Base-by-base conservation (phyloP, 371 early-diverging fungal genomes). In the Lichtheimia ornata region DNA sequence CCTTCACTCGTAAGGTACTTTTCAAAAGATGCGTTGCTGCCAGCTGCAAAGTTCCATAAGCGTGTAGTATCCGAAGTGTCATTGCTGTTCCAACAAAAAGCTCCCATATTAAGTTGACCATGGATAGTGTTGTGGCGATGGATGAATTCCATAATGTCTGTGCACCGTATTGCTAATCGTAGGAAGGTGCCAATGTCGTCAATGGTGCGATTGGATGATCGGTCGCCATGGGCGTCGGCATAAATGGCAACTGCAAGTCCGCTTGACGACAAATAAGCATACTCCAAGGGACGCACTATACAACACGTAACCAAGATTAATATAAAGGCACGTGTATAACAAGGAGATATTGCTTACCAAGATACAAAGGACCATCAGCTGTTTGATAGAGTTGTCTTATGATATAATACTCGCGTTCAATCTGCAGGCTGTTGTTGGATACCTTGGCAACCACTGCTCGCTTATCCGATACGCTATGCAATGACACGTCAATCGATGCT, bases 321-420 rank as follows among this genome's bases (percentile, higher is more conserved):
- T 6, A n/a, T n/a, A n/a, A 11, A 35, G 11, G 9, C 35, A 11
- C 35, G 6, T 11, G 35, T 35, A 35, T 35, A 1, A 35, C 2
- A 35, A 35, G 11, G 35, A 1, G 1, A 2, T 35, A 35, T 35
- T 11, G 9, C 2, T 35, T 35, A 35, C 35, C 35, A 35, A 72
- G 14, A 57, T 62, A 72, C 11, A 65, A 60, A 2, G 68, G 54
- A n/a, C 75, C 75, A 61, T 74, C 75, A 12, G 65, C 24, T 9
- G 69, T 42, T 52, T 74, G 69, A 59, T 72, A 72, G 43, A 77
- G 53, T 59, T 69, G 66, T 22, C 69, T 74, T 60, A 71, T 74
- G 6, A 72, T 67, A 47, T 75, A 69, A 58, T 69, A 78, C 53
- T 78, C 78, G 53, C 78, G 57, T 64, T 78, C 78, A 12, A 78